phyloP scores from a whole-genome alignment of 768 basidiomycete species.

The Calocybe cyanea region DNA sequence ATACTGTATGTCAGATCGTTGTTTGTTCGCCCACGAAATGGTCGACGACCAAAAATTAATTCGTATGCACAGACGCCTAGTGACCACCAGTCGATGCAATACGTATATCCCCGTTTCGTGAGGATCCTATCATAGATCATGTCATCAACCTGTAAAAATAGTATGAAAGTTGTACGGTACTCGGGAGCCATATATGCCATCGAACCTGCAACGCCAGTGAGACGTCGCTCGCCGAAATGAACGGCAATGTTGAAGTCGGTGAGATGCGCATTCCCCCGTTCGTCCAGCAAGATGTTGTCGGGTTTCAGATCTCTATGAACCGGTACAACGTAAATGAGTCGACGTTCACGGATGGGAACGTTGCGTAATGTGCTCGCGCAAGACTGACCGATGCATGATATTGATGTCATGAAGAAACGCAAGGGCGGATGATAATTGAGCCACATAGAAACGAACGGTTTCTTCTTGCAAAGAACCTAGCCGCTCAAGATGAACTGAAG shows the following conservation, averaged over 20 bases:
- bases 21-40: constrained; percentile 93
- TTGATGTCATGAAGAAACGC: constrained; percentile 88
- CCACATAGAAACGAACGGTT: constrained; percentile 82
- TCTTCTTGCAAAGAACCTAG: constrained; percentile 72
- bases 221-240: constrained; percentile 83
- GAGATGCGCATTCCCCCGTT: constrained; percentile 91
- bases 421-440: constrained; percentile 84
- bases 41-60: constrained; percentile 85
- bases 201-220: constrained; percentile 92
- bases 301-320: constrained; percentile 87
- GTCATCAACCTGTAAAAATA: constrained; percentile 3
- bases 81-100: constrained; percentile 96
- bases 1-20: constrained; percentile 91
- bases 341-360: constrained; percentile 19
- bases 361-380: no score
- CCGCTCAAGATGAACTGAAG: constrained; percentile 82
- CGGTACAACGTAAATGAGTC: constrained; percentile 9
- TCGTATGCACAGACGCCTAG: constrained; percentile 92
- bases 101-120: constrained; percentile 90
- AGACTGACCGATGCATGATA: constrained; percentile 94
- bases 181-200: constrained; percentile 99
- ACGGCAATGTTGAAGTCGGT: constrained; percentile 99
- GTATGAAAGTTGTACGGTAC: constrained; percentile 28
- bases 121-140: constrained; percentile 52
- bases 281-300: constrained; percentile 96